Percentiles rank a stretch among this genome's conserved stretches.
Conservation (phyloP, 2,329 filamentous ascomycete species). For the Trichoderma guizhouense region DNA sequence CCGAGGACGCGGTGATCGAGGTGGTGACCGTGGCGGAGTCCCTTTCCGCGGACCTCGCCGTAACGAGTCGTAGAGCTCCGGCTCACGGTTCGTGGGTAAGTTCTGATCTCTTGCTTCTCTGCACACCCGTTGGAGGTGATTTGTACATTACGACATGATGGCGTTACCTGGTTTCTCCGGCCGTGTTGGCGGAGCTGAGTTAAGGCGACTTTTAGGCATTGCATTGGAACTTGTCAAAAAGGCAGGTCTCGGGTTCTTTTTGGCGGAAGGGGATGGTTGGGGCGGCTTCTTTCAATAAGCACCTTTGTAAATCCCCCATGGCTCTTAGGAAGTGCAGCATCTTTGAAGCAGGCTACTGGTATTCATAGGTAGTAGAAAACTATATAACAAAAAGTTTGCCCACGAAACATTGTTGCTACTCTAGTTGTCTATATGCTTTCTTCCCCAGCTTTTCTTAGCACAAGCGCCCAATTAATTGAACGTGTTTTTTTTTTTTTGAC, state of each 20-base stretch:
- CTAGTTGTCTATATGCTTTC: neutral
- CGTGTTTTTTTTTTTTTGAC: neutral
- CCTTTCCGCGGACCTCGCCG: constrained; percentile 37
- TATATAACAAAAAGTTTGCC: constrained; percentile 3
- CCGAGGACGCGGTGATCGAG: constrained; percentile 28
- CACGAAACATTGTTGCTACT: neutral
- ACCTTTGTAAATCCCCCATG: constrained; percentile 19
- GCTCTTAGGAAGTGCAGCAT: constrained; percentile 18
- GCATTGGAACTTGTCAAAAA: constrained; percentile 22
- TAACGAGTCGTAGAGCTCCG: constrained; percentile 36
- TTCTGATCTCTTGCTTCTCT: constrained; percentile 29
- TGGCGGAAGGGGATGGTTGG: constrained; percentile 17
- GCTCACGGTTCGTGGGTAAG: constrained; percentile 27
- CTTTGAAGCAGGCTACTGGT: constrained; percentile 18
- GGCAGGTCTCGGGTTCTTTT: constrained; percentile 19
- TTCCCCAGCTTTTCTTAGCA: neutral
- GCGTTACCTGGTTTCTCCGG: constrained; percentile 33
- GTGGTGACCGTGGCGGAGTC: constrained; percentile 37
- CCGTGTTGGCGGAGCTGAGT: constrained; percentile 27
- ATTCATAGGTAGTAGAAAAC: constrained; percentile 18
- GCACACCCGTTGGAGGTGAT: constrained; percentile 31
- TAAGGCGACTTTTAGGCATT: constrained; percentile 28
- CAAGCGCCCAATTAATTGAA: neutral
- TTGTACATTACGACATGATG: constrained; percentile 42
- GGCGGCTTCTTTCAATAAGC: constrained; percentile 18